phyloP scores from a whole-genome alignment of 306 rosid genomes.

The Dryas octopetala region DNA sequence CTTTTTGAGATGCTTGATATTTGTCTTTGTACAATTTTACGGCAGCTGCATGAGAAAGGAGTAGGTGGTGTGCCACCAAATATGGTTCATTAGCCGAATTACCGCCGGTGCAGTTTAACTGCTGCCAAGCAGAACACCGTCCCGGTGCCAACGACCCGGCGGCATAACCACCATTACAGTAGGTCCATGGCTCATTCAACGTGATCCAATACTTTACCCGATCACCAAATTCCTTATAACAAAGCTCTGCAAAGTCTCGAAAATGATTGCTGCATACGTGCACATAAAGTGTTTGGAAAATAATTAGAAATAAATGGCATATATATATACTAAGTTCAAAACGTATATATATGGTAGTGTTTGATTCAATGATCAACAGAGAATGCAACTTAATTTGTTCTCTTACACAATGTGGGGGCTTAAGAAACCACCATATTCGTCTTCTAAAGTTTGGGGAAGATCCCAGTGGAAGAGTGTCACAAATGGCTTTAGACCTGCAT shows the following conservation, averaged over 20 bases:
- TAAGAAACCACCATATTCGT: constrained; percentile 53
- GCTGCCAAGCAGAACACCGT: constrained; percentile 59
- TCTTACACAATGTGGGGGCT: constrained; percentile 53
- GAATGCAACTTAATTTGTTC: background rate
- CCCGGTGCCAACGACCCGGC: constrained; percentile 50
- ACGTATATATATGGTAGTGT: background rate
- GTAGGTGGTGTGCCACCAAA: constrained; percentile 46
- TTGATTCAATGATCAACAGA: too few relatives aligned
- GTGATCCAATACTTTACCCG: constrained; percentile 73
- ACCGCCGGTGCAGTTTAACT: constrained; percentile 61
- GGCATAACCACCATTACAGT: constrained; percentile 43
- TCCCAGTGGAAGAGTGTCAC: constrained; percentile 53
- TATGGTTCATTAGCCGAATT: constrained; percentile 71
- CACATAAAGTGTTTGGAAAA: background rate
- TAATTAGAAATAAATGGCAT: too few relatives aligned
- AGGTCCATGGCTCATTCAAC: constrained; percentile 56
- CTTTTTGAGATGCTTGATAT: constrained; percentile 66
- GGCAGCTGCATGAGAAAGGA: constrained; percentile 68
- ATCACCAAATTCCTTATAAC: constrained; percentile 65
- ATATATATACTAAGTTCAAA: too few relatives aligned
- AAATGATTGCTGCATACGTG: constrained; percentile 37
- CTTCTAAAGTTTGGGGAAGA: constrained; percentile 41
- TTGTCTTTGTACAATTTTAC: constrained; percentile 48
- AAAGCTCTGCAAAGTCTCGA: constrained; percentile 54
- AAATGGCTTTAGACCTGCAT: constrained; percentile 34